Conservation (phyloP, 1,284 basidiomycete species). For the Tilletiopsis washingtonensis region DNA sequence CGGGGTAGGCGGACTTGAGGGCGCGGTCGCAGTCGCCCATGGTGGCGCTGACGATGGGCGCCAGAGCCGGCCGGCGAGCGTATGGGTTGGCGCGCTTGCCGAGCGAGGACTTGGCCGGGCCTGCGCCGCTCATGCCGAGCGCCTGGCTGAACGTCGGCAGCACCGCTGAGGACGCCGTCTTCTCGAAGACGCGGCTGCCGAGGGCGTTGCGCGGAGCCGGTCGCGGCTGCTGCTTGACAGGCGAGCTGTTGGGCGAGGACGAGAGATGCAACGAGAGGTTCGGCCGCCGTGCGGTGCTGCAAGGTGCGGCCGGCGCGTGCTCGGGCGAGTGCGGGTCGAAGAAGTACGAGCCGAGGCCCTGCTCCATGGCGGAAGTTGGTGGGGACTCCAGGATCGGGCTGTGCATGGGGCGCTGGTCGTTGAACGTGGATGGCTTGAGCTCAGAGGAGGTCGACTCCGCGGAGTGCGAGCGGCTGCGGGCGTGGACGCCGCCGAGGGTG, state of each 20-base stretch:
- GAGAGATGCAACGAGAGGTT: not conserved
- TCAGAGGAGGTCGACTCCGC: not conserved
- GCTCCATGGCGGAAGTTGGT: slow-evolving; percentile 20
- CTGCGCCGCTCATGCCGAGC: not conserved
- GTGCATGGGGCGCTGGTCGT: no score
- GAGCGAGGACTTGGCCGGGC: slow-evolving; percentile 7
- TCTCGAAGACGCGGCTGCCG: slow-evolving; percentile 18
- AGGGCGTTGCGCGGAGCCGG: slow-evolving; percentile 18
- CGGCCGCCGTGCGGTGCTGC: not conserved
- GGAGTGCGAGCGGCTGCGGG: not conserved
- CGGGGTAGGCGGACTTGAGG: slow-evolving; percentile 25
- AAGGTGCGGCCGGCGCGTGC: not conserved
- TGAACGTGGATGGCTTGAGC: no score
- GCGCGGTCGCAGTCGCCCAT: slow-evolving; percentile 5
- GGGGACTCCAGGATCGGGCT: slow-evolving; percentile 16
- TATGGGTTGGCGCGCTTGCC: slow-evolving; percentile 36
- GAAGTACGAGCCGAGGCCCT: slow-evolving; percentile 34
- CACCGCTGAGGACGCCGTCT: slow-evolving; percentile 16
- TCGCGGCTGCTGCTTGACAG: slow-evolving; percentile 17
- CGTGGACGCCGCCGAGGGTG: no score
- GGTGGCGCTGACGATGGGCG: slow-evolving; percentile 5
- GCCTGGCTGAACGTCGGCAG: slow-evolving; percentile 9
- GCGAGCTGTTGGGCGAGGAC: slow-evolving; percentile 3
- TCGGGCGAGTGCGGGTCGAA: slow-evolving; percentile 38
- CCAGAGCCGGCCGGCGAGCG: slow-evolving; percentile 16